Percentiles rank a stretch among this genome's conserved stretches.
Evolutionary conservation across 441 rosid genomes (phyloP).

Genomic region (Gossypium lobatum): DNA sequence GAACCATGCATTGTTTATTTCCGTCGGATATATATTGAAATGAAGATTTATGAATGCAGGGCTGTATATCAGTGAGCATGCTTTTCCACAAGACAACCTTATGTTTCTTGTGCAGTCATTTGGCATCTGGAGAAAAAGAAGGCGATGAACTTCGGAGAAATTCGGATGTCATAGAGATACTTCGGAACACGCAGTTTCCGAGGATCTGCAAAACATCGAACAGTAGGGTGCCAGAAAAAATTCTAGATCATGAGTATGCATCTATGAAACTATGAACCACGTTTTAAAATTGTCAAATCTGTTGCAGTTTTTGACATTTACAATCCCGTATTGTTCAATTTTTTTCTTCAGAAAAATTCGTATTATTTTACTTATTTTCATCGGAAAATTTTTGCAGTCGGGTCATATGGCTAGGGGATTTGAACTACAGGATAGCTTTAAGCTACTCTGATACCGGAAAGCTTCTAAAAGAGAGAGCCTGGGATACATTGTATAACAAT

Average conservation of each 20-base stretch:
- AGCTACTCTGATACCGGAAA: conserved; percentile 53
- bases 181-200: conserved; percentile 51
- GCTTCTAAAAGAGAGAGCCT: conserved; percentile 37
- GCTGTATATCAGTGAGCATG: conserved; percentile 68
- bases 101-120: conserved; percentile 58
- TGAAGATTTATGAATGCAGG: conserved; percentile 34
- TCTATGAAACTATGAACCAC: background rate
- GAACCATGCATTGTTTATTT: background rate
- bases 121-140: conserved; percentile 66
- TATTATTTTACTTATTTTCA: background rate
- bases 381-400: conserved; percentile 41
- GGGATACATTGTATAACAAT: conserved; percentile 52
- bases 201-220: conserved; percentile 46
- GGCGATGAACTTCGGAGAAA: conserved; percentile 60
- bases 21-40: background rate
- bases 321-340: background rate
- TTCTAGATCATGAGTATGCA: conserved; percentile 57
- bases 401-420: conserved; percentile 63
- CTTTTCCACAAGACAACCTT: conserved; percentile 52
- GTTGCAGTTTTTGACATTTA: background rate
- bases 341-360: background rate
- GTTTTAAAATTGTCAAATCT: background rate
- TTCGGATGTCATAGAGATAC: conserved; percentile 45
- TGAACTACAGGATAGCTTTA: conserved; percentile 68
- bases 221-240: conserved; percentile 43